phyloP scores from a whole-genome alignment of 75 land plant species.

The Sequoia sempervirens region DNA sequence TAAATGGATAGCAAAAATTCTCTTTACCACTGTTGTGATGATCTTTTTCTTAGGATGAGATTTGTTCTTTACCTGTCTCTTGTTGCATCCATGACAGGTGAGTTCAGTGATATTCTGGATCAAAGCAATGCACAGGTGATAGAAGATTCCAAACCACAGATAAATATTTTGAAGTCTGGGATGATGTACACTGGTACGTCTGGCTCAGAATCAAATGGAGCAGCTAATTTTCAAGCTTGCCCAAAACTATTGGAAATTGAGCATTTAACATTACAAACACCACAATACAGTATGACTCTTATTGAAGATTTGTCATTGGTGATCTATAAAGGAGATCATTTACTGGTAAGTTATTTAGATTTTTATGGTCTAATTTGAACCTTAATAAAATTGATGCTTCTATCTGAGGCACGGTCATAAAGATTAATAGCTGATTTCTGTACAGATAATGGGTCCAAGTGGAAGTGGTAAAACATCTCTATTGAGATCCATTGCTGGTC shows the following conservation, averaged over 20 bases:
- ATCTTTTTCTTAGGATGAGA: conserved; percentile 7
- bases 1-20: not conserved
- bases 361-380: not conserved
- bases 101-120: conserved; percentile 91
- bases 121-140: conserved; percentile 21
- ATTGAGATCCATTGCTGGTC: conserved; percentile 88
- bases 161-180: conserved; percentile 20
- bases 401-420: not conserved
- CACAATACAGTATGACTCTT: conserved; percentile 54
- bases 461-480: conserved; percentile 98
- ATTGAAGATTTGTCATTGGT: conserved; percentile 64
- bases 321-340: conserved; percentile 50
- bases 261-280: conserved; percentile 72
- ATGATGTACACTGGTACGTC: not conserved
- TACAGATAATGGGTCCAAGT: conserved; percentile 92
- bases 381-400: not conserved
- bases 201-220: conserved; percentile 37
- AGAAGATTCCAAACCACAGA: conserved; percentile 23
- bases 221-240: conserved; percentile 4
- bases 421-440: not conserved
- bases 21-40: not conserved
- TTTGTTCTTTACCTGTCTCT: not conserved
- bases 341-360: conserved; percentile 58
- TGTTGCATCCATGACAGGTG: conserved; percentile 47
- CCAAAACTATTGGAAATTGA: conserved; percentile 52